phyloP scores from a whole-genome alignment of 2,329 filamentous ascomycete genomes.

The Stachybotrys echinatus region DNA sequence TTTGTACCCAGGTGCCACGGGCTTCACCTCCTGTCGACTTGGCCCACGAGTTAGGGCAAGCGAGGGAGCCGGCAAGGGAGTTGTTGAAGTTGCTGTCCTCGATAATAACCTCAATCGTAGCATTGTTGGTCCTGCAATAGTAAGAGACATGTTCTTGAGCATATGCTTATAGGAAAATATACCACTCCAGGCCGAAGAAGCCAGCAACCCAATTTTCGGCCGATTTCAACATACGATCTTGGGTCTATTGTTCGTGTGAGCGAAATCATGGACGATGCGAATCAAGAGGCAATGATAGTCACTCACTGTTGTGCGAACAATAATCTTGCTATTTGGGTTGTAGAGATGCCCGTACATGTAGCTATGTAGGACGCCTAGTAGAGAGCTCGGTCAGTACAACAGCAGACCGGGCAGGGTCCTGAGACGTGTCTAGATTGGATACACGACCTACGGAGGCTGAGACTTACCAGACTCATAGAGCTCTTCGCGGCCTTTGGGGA shows the following conservation, averaged over 20 bases:
- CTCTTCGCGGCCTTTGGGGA: constrained; percentile 68
- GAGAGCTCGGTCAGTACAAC: no score
- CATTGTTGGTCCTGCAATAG: constrained; percentile 54
- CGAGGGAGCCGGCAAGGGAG: constrained; percentile 61
- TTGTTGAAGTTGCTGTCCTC: constrained; percentile 63
- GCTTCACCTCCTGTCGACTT: constrained; percentile 49
- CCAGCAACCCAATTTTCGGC: constrained; percentile 75
- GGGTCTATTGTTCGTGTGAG: constrained; percentile 40
- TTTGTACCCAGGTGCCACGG: constrained; percentile 51
- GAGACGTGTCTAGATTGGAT: no score
- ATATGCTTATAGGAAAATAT: background rate
- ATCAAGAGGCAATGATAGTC: background rate
- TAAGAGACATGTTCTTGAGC: background rate
- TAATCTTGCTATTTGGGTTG: constrained; percentile 66
- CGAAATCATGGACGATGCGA: background rate
- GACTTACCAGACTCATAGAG: constrained; percentile 56
- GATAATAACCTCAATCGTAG: constrained; percentile 66
- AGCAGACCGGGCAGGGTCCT: no score
- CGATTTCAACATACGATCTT: constrained; percentile 71
- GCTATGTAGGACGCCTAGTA: constrained; percentile 57
- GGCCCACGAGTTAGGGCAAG: constrained; percentile 57
- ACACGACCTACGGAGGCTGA: no score
- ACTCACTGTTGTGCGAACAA: constrained; percentile 61
- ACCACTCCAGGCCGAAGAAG: constrained; percentile 71
- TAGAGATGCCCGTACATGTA: constrained; percentile 70